phyloP scores from a whole-genome alignment of 257 asterid species.

The Linderniella brevidens region DNA sequence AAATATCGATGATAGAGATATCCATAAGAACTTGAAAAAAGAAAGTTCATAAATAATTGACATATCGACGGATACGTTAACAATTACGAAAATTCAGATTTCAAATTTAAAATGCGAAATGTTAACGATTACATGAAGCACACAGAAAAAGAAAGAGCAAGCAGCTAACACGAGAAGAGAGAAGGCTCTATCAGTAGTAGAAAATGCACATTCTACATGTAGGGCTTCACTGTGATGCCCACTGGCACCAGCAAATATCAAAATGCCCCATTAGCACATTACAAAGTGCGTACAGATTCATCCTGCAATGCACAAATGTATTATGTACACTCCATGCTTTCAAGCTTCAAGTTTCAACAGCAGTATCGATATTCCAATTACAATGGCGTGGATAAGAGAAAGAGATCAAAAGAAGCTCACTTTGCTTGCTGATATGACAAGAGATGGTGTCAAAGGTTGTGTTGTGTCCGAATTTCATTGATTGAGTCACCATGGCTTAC shows the following conservation, averaged over 20 bases:
- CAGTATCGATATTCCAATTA: constrained; percentile 1
- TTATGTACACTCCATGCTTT: not conserved
- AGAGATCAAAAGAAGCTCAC: constrained; percentile 24
- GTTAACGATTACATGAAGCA: too few relatives aligned
- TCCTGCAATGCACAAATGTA: constrained; percentile 30
- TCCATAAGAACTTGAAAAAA: too few relatives aligned
- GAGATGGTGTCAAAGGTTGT: constrained; percentile 80
- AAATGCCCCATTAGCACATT: constrained; percentile 93
- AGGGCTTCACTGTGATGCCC: constrained; percentile 99
- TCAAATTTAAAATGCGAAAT: too few relatives aligned
- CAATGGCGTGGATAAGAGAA: constrained; percentile 2
- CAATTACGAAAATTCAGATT: too few relatives aligned
- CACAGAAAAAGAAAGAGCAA: not conserved
- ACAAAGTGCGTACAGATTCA: constrained; percentile 95
- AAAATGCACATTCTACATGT: constrained; percentile 50
- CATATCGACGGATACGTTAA: too few relatives aligned
- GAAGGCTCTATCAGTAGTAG: not conserved
- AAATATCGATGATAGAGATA: too few relatives aligned
- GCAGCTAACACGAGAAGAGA: not conserved
- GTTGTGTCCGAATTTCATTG: constrained; percentile 81
- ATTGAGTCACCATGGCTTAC: constrained; percentile 95
- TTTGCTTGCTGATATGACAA: constrained; percentile 89
- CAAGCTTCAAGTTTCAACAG: constrained; percentile 1
- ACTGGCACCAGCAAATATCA: constrained; percentile 98
- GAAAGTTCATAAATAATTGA: too few relatives aligned